Conservation (phyloP, 1,284 basidiomycete genomes). For the Entoloma clypeatum region DNA sequence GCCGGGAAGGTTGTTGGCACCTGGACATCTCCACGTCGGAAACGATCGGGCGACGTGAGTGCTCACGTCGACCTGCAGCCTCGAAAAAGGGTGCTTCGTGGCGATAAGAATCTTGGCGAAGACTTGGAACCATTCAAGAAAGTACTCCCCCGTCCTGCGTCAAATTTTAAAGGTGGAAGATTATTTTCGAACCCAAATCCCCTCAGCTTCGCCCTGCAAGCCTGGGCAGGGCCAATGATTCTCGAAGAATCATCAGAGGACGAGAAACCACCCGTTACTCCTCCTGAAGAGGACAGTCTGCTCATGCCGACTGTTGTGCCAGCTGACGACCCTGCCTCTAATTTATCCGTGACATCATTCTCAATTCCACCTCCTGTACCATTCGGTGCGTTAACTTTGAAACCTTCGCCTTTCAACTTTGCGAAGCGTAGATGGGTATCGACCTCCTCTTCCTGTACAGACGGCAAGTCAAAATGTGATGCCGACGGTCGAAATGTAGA, state of each 20-base stretch:
- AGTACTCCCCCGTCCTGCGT: slow-evolving; percentile 35
- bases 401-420: slow-evolving; percentile 36
- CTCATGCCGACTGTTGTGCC: slow-evolving; percentile 28
- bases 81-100: slow-evolving; percentile 30
- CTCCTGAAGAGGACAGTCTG: slow-evolving; percentile 41
- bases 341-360: slow-evolving; percentile 14
- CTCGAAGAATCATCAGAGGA: slow-evolving; percentile 42
- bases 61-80: slow-evolving; percentile 30
- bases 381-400: slow-evolving; percentile 33
- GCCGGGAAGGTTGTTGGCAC: slow-evolving; percentile 23
- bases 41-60: slow-evolving; percentile 31
- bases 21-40: slow-evolving; percentile 33
- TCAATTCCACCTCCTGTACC: slow-evolving; percentile 19
- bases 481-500: slow-evolving; percentile 1
- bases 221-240: slow-evolving; percentile 42
- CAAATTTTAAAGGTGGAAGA: slow-evolving; percentile 36
- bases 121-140: slow-evolving; percentile 27
- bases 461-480: background rate
- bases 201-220: slow-evolving; percentile 40
- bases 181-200: slow-evolving; percentile 45
- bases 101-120: slow-evolving; percentile 23
- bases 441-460: slow-evolving; percentile 14
- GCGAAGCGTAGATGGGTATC: slow-evolving; percentile 36
- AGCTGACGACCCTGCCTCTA: slow-evolving; percentile 17
- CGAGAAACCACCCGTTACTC: slow-evolving; percentile 48